phyloP scores from a whole-genome alignment of 1,284 basidiomycete species.

The Xerocomus cyaneibrunnescens region DNA sequence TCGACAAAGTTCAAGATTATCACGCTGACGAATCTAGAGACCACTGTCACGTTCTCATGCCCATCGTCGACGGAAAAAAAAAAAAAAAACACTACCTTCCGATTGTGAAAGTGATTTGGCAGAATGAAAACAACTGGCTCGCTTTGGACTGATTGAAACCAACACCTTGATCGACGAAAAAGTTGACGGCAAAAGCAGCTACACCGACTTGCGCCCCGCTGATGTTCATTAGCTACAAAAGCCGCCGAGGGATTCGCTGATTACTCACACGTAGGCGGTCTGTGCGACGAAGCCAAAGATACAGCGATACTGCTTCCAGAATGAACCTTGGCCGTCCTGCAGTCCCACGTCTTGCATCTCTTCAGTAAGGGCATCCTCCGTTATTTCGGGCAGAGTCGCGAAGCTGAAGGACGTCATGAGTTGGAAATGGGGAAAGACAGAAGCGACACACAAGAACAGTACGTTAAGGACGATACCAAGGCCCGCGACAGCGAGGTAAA shows the following conservation, averaged over 20 bases:
- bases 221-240: constrained; percentile 1
- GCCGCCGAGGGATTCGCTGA: background rate
- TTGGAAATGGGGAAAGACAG: background rate
- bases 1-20: constrained; percentile 63
- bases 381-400: constrained; percentile 74
- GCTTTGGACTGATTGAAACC: constrained; percentile 54
- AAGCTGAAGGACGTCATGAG: constrained; percentile 42
- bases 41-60: background rate
- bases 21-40: constrained; percentile 58
- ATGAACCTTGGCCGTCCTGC: constrained; percentile 49
- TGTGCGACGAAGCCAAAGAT: constrained; percentile 74
- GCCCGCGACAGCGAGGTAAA: constrained; percentile 75
- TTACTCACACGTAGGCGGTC: constrained; percentile 60
- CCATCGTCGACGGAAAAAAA: background rate
- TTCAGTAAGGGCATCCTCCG: constrained; percentile 59
- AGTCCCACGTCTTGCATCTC: constrained; percentile 49
- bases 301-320: constrained; percentile 72
- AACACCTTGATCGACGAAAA: constrained; percentile 60
- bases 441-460: constrained; percentile 56
- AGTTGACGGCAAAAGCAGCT: constrained; percentile 74
- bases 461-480: constrained; percentile 64
- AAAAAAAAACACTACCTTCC: constrained; percentile 50
- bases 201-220: constrained; percentile 75
- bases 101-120: constrained; percentile 71
- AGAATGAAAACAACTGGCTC: constrained; percentile 68